Conservation (phyloP, 345 rosid species). For the Eutrema yunnanense region DNA sequence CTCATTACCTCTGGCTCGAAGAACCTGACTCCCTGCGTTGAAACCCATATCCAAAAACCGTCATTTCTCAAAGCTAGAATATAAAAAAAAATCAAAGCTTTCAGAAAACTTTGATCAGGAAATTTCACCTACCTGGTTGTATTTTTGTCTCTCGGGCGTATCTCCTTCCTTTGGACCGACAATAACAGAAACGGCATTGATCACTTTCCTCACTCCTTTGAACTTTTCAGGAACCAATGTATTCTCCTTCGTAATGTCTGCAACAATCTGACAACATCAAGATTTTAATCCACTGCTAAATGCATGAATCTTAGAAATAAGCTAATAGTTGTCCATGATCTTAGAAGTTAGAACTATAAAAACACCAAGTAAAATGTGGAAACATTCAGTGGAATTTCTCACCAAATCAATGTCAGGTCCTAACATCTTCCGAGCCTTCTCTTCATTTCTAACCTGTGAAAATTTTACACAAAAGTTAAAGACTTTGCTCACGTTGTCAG, state of each 20-base stretch:
- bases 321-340: background rate
- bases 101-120: background rate
- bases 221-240: conserved; percentile 61
- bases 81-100: background rate
- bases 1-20: conserved; percentile 91
- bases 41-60: background rate
- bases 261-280: conserved; percentile 52
- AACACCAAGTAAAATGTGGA: background rate
- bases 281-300: background rate
- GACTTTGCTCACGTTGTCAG: background rate
- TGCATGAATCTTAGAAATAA: background rate
- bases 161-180: conserved; percentile 99
- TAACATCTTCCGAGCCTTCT: conserved; percentile 76
- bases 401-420: conserved; percentile 85
- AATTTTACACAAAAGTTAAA: background rate
- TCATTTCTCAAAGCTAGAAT: background rate
- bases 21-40: conserved; percentile 84
- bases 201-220: conserved; percentile 82
- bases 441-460: conserved; percentile 79
- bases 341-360: background rate
- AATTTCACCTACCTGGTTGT: conserved; percentile 58
- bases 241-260: conserved; percentile 70
- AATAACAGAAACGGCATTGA: conserved; percentile 82
- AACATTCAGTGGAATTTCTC: background rate
- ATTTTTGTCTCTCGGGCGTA: conserved; percentile 89